Evolutionary conservation across 2,329 filamentous ascomycete genomes (phyloP), one percentile per base, ranked within the genome.

Genomic region (Didymella lethalis): DNA sequence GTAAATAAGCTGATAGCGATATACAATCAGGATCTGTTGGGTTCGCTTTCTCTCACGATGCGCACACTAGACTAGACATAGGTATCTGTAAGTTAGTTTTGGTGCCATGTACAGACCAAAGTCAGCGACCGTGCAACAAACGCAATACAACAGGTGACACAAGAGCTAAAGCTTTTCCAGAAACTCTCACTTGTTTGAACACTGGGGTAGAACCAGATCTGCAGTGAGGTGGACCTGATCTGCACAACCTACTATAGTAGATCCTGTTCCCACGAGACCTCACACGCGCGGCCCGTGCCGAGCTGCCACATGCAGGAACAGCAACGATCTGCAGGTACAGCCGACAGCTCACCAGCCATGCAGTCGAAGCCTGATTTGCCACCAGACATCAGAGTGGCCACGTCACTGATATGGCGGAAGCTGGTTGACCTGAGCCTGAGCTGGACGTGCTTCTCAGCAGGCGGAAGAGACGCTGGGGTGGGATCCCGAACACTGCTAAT

Each of bases 261-360:
- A 2, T 23, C 23, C 41, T 28, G 23, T 28, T 31, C 18, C 31
- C 26, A 32, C 34, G 16, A 46, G 11, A 18, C 20, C 32, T 23
- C 41, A 28, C 32, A 25, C 28, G 36, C 3, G 26, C 54, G 54
- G 54, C n/a, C 41, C 54, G 54, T 29, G 41, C 54, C 54, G 47
- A 51, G 12, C 31, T 40, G 20, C 23, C 23, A 46, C 32, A 5
- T 14, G 40, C 54, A 46, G 28, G 40, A 51, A 40, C 47, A 51
- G 54, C 41, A 57, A 57, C 20, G 54, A 57, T 57, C 47, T 46
- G 12, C 54, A 50, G 47, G 47, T 25, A 56, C 54, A 23, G 7
- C 5, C 25, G 23, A 3, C 18, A n/a, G 49, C 46, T 32, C 41
- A 46, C 25, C 47, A 51, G 47, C 38, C 41, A 38, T 25, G 47